phyloP scores from a whole-genome alignment of 1,284 basidiomycete genomes.

The Trametes versicolor region DNA sequence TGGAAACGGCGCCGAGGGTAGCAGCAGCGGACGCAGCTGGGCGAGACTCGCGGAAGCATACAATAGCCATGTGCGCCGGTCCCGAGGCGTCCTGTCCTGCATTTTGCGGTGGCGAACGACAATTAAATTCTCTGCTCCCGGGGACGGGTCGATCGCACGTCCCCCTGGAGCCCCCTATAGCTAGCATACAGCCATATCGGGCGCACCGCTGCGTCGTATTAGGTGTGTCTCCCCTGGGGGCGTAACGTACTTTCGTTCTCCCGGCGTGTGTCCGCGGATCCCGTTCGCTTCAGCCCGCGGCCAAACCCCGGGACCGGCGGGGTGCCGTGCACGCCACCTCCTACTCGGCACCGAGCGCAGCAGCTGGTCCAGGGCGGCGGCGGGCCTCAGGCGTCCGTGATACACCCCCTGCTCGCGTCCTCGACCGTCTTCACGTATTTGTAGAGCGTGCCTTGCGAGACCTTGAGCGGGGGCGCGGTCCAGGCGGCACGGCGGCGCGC shows the following conservation, averaged over 20 bases:
- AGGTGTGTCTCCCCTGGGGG: conserved; percentile 26
- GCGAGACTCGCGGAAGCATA: conserved; percentile 22
- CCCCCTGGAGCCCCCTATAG: conserved; percentile 6
- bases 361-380: neutral
- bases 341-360: conserved; percentile 17
- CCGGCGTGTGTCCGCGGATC: neutral
- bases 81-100: conserved; percentile 12
- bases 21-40: too few species aligned
- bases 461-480: conserved; percentile 88
- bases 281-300: neutral
- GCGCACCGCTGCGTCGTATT: conserved; percentile 15
- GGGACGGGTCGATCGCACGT: conserved; percentile 3
- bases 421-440: conserved; percentile 89
- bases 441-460: conserved; percentile 84
- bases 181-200: conserved; percentile 4
- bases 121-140: neutral
- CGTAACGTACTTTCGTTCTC: conserved; percentile 23
- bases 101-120: neutral
- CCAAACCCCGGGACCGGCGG: conserved; percentile 2
- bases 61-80: conserved; percentile 23
- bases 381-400: conserved; percentile 75
- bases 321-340: neutral
- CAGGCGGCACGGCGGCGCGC: conserved; percentile 72
- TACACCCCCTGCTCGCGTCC: conserved; percentile 90
- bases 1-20: neutral